These are phyloP conservation scores for Petrea volubilis DNA, from an alignment of 257 asterid species.

Conservation along the genomic window DNA sequence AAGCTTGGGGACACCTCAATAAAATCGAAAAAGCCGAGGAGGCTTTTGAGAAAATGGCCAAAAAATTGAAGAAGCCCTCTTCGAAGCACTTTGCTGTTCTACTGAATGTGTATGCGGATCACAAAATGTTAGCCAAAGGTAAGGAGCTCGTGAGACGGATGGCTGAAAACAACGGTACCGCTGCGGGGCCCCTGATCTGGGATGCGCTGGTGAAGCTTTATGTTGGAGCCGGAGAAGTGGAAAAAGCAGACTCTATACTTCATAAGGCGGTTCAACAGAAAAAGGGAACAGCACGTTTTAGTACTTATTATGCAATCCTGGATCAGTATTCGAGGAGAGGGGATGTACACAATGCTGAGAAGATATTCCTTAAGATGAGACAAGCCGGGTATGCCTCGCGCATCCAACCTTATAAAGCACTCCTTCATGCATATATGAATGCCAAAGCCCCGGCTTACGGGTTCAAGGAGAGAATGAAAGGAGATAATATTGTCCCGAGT, in stretches of 20 bases:
- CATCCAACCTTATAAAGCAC: slow-evolving; percentile 39
- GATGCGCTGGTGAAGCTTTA: slow-evolving; percentile 75
- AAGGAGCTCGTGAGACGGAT: slow-evolving; percentile 64
- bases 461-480: slow-evolving; percentile 61
- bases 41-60: slow-evolving; percentile 42
- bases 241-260: slow-evolving; percentile 61
- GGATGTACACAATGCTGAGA: slow-evolving; percentile 73
- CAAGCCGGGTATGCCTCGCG: slow-evolving; percentile 45
- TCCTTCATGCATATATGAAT: slow-evolving; percentile 60
- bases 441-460: slow-evolving; percentile 74
- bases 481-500: slow-evolving; percentile 57
- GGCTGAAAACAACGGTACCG: slow-evolving; percentile 44
- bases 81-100: slow-evolving; percentile 40
- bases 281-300: slow-evolving; percentile 40
- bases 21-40: slow-evolving; percentile 71
- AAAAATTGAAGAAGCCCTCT: slow-evolving; percentile 36
- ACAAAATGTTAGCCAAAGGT: slow-evolving; percentile 67
- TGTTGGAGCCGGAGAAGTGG: slow-evolving; percentile 70
- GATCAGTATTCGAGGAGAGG: slow-evolving; percentile 67
- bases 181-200: slow-evolving; percentile 48
- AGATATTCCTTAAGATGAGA: slow-evolving; percentile 56
- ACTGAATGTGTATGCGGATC: slow-evolving; percentile 54
- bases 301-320: slow-evolving; percentile 52
- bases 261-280: slow-evolving; percentile 44
- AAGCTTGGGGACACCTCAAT: slow-evolving; percentile 72